Base-by-base conservation (phyloP, 73 alveolate species). In the Tetrahymena elliotti region DNA sequence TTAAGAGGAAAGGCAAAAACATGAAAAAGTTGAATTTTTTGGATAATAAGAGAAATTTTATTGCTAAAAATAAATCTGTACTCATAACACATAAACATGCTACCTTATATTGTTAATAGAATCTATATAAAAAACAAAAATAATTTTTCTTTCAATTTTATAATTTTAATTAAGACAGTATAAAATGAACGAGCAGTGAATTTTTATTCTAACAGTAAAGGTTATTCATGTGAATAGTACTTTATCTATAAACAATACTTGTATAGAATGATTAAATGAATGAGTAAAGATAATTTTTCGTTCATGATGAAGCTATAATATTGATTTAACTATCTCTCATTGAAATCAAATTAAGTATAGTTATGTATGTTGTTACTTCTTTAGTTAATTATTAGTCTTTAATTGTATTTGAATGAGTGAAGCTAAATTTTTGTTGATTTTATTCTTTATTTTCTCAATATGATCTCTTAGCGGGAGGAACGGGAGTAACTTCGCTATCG, bases 401-500 rank as follows among this genome's bases (percentile, higher is more conserved):
- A 93, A 40, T 38, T 93, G 11, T 40, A 11, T n/a, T 93, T 39
- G 18, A 93, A 93, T 93, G 83, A 40, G 82, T 47, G 82, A 93
- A 93, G 83, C 10, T 36, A 53, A 47, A n/a, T 24, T 3, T 22
- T 52, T 22, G 27, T 53, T 35, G 94, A 53, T 36, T 40, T 16
- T 53, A 20, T 15, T 52, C 52, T 93, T 22, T 18, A 35, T 38
- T 22, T 40, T 39, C 33, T 97, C 98, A 97, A 96, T 97, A 97
- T 24, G 94, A 97, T 97, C 98, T 97, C 96, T 97, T 97, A 97
- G 94, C 97, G 41, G 99, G 98, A 83, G 98, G 99, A 35, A 97
- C 97, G 1, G 98, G 96, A 35, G 97, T 96, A 41, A 97, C 97
- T 93, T 97, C 99, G 35, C 94, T 93, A 94, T 96, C 97, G 33